A percentile compares a stretch with the other conserved stretches of the same genome.
Evolutionary conservation across 345 rosid species (phyloP).

Genomic region (Tarenaya hassleriana): DNA sequence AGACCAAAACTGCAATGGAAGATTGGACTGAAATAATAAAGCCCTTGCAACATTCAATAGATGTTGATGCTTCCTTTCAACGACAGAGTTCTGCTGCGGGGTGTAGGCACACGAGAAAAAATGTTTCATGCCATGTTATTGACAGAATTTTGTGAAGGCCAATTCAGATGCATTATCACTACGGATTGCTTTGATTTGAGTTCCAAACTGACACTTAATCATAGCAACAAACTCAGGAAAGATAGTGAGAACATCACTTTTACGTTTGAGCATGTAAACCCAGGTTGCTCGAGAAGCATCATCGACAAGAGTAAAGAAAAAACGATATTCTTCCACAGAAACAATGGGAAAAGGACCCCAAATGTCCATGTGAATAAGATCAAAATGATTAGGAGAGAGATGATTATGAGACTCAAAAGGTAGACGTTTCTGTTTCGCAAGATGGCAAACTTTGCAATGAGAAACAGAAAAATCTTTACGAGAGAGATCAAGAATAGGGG

Average conservation of each 20-base stretch:
- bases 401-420: background rate
- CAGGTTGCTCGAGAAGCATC: background rate
- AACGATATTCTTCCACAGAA: background rate
- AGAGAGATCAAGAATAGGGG: no score
- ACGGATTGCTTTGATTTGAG: background rate
- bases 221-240: background rate
- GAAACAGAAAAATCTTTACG: no score
- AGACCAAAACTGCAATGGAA: no score
- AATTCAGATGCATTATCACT: background rate
- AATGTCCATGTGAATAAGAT: background rate
- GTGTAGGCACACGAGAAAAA: no score
- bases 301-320: background rate
- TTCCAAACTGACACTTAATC: background rate
- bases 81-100: no score
- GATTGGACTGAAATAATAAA: no score
- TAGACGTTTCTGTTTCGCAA: background rate
- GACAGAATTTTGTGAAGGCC: no score
- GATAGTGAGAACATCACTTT: background rate
- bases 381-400: background rate
- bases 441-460: background rate
- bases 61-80: no score
- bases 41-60: no score
- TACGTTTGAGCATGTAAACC: background rate
- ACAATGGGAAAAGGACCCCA: background rate
- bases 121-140: no score